Evolutionary conservation across 1,139 yeast species (phyloP).

Genomic region (Diutina siamensis): DNA sequence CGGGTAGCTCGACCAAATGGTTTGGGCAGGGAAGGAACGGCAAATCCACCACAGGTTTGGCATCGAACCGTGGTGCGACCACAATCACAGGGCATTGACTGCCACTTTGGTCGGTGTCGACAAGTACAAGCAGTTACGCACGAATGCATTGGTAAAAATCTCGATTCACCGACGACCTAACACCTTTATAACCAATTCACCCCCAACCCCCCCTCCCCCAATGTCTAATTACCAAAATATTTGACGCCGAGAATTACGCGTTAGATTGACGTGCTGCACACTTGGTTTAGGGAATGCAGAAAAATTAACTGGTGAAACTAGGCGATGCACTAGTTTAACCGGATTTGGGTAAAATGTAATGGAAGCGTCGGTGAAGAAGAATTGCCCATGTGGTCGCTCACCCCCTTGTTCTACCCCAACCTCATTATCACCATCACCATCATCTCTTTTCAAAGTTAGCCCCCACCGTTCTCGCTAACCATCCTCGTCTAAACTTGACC

Average conservation of each 20-base stretch:
- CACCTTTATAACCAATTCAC: too few species aligned
- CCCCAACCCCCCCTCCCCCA: too few species aligned
- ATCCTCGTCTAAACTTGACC: too few species aligned
- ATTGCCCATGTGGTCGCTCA: background rate
- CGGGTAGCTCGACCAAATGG: background rate
- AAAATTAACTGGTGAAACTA: background rate
- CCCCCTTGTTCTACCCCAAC: too few species aligned
- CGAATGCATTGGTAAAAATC: background rate
- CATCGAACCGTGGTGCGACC: background rate
- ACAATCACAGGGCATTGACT: slow-evolving; percentile 4
- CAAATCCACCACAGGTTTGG: slow-evolving; percentile 1
- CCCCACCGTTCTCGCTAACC: too few species aligned
- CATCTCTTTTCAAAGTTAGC: too few species aligned
- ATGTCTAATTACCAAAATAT: background rate
- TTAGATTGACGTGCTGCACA: background rate
- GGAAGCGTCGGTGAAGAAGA: background rate
- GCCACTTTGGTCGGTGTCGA: background rate
- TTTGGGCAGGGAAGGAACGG: background rate
- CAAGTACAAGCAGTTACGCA: background rate
- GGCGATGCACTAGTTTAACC: background rate
- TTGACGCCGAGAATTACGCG: background rate
- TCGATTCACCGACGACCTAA: too few species aligned
- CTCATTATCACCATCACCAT: too few species aligned
- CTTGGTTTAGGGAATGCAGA: background rate
- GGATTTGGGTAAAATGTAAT: background rate